Conservation (phyloP, 2,329 filamentous ascomycete species). For the Botrytis hyacinthi region DNA sequence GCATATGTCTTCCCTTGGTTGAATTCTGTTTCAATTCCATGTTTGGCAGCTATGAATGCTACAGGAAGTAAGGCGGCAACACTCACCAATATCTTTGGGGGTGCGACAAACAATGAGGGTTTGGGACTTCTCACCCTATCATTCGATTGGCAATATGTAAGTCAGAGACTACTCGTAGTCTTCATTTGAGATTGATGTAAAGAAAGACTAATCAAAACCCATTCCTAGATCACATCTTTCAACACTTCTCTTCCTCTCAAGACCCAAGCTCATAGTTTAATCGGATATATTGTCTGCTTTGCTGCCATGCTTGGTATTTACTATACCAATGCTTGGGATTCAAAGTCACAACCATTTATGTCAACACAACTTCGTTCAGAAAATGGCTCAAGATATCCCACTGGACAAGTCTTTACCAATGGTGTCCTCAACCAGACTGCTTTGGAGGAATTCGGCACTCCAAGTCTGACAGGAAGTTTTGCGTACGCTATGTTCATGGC, state of each 20-base stretch:
- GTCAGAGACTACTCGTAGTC: slow-evolving; percentile 26
- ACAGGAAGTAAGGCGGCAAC: slow-evolving; percentile 37
- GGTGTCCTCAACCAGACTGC: slow-evolving; percentile 45
- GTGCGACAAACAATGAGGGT: slow-evolving; percentile 46
- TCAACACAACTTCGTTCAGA: slow-evolving; percentile 44
- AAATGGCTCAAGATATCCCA: slow-evolving; percentile 45
- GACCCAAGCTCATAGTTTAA: slow-evolving; percentile 47
- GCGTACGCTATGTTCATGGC: slow-evolving; percentile 55
- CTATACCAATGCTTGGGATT: slow-evolving; percentile 45
- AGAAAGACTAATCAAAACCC: slow-evolving; percentile 15
- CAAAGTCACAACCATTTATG: slow-evolving; percentile 45
- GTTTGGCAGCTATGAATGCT: slow-evolving; percentile 44
- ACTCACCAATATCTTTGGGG: slow-evolving; percentile 51
- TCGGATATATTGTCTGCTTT: slow-evolving; percentile 50
- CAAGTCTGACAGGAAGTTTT: slow-evolving; percentile 49
- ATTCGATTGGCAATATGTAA: slow-evolving; percentile 49
- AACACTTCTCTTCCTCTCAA: slow-evolving; percentile 52
- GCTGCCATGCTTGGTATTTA: slow-evolving; percentile 48
- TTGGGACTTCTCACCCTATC: slow-evolving; percentile 44
- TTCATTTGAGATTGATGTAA: background rate
- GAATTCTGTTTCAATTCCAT: slow-evolving; percentile 46
- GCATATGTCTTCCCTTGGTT: slow-evolving; percentile 48
- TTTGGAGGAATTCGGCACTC: slow-evolving; percentile 46
- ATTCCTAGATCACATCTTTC: slow-evolving; percentile 50
- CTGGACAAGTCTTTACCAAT: slow-evolving; percentile 42